These are phyloP conservation scores for Heimioporus punctisporus DNA, from an alignment of 1,284 basidiomycete species.

Conservation along the genomic window DNA sequence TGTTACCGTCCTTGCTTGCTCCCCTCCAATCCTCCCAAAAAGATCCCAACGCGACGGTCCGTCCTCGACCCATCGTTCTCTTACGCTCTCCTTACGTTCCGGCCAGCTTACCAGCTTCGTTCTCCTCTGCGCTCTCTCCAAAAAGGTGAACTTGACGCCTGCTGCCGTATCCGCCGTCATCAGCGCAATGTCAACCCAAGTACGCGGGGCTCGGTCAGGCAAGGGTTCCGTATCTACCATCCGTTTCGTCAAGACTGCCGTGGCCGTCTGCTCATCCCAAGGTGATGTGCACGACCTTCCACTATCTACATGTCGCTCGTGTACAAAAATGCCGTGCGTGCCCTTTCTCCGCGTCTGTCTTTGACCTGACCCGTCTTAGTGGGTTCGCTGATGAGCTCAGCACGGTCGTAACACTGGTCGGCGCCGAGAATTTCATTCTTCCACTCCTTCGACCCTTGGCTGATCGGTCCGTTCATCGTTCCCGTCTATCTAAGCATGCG, in stretches of 20 bases:
- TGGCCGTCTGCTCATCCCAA: slow-evolving; percentile 31
- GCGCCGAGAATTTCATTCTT: slow-evolving; percentile 59
- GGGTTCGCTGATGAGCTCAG: slow-evolving; percentile 49
- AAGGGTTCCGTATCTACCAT: slow-evolving; percentile 20
- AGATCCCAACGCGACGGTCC: slow-evolving; percentile 53
- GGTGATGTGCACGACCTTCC: slow-evolving; percentile 18
- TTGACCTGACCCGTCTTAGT: slow-evolving; percentile 42
- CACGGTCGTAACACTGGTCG: slow-evolving; percentile 45
- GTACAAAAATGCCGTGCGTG: slow-evolving; percentile 32
- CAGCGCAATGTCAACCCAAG: slow-evolving; percentile 53
- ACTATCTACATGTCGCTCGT: slow-evolving; percentile 12
- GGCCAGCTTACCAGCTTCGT: slow-evolving; percentile 73
- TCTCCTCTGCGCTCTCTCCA: slow-evolving; percentile 67
- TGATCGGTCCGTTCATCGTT: slow-evolving; percentile 39
- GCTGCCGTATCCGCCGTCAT: slow-evolving; percentile 62
- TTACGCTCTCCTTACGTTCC: background rate
- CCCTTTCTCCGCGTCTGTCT: too few species aligned
- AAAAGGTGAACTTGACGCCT: slow-evolving; percentile 57
- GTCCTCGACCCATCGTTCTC: slow-evolving; percentile 21
- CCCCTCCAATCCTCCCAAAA: slow-evolving; percentile 49
- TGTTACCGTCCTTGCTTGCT: slow-evolving; percentile 63
- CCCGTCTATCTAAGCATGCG: background rate
- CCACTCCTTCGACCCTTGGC: slow-evolving; percentile 52
- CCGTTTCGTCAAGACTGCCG: slow-evolving; percentile 27
- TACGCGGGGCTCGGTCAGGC: slow-evolving; percentile 25